A percentile compares a stretch with the other conserved stretches of the same genome.
Evolutionary conservation across 495 filamentous ascomycete species (phyloP).

Genomic region (Cercophora sp.): DNA sequence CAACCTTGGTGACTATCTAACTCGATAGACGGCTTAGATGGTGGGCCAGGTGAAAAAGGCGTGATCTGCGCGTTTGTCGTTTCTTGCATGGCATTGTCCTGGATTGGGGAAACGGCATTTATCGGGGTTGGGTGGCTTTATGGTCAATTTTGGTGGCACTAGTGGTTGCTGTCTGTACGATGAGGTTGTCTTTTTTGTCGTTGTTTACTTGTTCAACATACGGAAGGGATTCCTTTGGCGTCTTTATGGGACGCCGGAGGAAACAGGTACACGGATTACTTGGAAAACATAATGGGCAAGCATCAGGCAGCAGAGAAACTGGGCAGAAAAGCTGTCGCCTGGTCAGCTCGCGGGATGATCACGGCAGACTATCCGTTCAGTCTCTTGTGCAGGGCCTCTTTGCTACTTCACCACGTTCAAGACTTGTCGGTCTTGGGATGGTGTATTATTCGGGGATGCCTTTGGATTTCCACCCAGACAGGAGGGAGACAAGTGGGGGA

Average conservation of each 20-base stretch:
- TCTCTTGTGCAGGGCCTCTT: background rate
- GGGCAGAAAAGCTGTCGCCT: conserved; percentile 17
- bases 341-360: conserved; percentile 10
- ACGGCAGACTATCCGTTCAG: conserved; percentile 7
- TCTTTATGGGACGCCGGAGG: conserved; percentile 10
- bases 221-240: conserved; percentile 2
- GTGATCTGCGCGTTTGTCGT: conserved; percentile 12
- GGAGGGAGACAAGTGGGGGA: background rate
- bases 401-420: conserved; percentile 1
- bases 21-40: conserved; percentile 32
- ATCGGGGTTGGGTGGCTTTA: conserved; percentile 14
- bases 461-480: conserved; percentile 7
- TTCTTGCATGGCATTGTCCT: conserved; percentile 34
- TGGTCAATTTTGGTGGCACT: conserved; percentile 14
- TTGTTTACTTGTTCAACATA: conserved; percentile 20
- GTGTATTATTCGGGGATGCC: background rate
- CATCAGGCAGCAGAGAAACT: conserved; percentile 19
- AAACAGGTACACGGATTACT: conserved; percentile 3
- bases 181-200: conserved; percentile 18
- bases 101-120: conserved; percentile 29
- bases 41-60: conserved; percentile 24
- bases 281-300: conserved; percentile 24
- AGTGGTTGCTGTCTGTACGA: conserved; percentile 24
- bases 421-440: background rate
- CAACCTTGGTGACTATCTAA: conserved; percentile 24